Conservation (phyloP, 2,329 filamentous ascomycete genomes). For the Paraconiothyrium sp. region DNA sequence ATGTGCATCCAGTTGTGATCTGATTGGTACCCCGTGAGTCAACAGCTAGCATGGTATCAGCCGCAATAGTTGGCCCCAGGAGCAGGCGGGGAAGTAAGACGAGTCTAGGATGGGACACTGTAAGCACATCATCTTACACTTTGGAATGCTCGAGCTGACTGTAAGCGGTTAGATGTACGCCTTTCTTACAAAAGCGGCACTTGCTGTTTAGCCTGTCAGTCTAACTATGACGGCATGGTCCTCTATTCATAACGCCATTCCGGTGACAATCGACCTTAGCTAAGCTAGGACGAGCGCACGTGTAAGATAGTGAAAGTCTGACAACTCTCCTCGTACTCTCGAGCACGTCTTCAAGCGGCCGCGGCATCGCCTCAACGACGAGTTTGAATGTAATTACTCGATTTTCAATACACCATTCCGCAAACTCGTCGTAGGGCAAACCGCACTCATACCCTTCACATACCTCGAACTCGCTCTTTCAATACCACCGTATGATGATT, state of each 20-base stretch:
- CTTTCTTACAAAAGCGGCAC: background rate
- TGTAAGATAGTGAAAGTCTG: background rate
- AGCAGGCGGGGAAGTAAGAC: background rate
- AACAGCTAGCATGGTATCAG: background rate
- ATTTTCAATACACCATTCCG: too few relatives aligned
- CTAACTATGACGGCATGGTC: background rate
- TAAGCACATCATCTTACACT: background rate
- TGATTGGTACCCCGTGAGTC: background rate
- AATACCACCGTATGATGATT: too few relatives aligned
- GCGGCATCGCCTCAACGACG: too few relatives aligned
- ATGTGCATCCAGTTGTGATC: background rate
- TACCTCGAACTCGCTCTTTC: too few relatives aligned
- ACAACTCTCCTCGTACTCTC: too few relatives aligned
- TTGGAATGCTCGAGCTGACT: background rate
- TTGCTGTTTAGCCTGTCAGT: background rate
- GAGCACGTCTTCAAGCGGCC: too few relatives aligned
- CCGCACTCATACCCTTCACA: too few relatives aligned
- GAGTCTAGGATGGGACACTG: background rate
- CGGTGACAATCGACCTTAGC: background rate
- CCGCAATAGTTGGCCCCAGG: background rate
- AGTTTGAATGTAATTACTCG: too few relatives aligned
- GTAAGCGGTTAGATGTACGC: background rate
- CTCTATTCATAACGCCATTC: constrained; percentile 7
- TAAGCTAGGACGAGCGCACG: background rate
- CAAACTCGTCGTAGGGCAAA: too few relatives aligned